Evolutionary conservation across 2,329 filamentous ascomycete genomes (phyloP).

Genomic region (Bipolaris cookei): DNA sequence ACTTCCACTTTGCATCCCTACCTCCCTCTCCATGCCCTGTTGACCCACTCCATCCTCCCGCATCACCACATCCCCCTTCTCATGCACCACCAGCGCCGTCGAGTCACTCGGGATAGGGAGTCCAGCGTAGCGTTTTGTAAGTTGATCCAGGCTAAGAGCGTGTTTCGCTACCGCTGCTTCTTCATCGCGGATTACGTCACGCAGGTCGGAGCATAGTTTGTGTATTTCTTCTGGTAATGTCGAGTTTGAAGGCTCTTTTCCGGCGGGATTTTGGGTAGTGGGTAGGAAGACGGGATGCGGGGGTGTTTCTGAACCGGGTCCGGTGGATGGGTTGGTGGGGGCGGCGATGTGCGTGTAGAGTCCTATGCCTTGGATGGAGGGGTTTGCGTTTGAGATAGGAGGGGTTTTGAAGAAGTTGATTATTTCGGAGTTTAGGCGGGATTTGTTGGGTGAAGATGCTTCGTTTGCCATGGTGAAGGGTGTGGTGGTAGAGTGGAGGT

Average conservation of each 20-base stretch:
- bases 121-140: conserved; percentile 5
- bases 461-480: conserved; percentile 19
- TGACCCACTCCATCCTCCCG: neutral
- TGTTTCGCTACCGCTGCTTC: neutral
- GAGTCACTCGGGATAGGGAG: neutral
- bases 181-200: conserved; percentile 1
- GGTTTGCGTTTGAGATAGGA: neutral
- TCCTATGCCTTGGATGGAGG: conserved; percentile 31
- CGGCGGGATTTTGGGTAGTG: neutral
- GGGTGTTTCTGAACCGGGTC: neutral
- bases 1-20: neutral
- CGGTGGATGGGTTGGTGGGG: neutral
- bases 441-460: conserved; percentile 14
- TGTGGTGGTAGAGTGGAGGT: neutral
- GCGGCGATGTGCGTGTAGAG: conserved; percentile 35
- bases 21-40: neutral
- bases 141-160: conserved; percentile 4
- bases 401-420: conserved; percentile 16
- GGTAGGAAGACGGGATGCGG: conserved; percentile 11
- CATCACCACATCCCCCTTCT: neutral
- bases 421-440: conserved; percentile 33
- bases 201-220: conserved; percentile 2
- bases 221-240: neutral
- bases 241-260: neutral
- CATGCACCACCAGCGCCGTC: neutral